Evolutionary conservation across 768 basidiomycete genomes (phyloP).

Genomic region (Russula earlei): DNA sequence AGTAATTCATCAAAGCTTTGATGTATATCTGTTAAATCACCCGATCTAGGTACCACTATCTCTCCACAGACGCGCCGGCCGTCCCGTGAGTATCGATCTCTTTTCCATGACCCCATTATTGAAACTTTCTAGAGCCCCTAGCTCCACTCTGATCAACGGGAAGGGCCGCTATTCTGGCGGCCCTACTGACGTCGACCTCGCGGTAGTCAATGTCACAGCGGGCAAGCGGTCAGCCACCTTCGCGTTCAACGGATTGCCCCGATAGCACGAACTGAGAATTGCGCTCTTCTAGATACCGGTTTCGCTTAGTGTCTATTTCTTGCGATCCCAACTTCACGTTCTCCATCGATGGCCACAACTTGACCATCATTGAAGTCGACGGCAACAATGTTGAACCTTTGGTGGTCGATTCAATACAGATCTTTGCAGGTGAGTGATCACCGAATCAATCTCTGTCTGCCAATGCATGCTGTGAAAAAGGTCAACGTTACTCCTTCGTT

Average conservation of each 20-base stretch:
- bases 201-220: constrained; percentile 15
- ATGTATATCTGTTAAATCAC: neutral
- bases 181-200: constrained; percentile 3
- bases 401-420: constrained; percentile 17
- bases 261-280: neutral
- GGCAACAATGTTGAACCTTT: constrained; percentile 17
- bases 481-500: constrained; percentile 21
- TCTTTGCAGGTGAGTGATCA: constrained; percentile 12
- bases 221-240: constrained; percentile 15
- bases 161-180: constrained; percentile 17
- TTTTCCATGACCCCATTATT: neutral
- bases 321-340: constrained; percentile 19
- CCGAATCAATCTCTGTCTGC: neutral
- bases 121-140: neutral
- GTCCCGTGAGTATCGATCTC: neutral
- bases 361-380: constrained; percentile 22
- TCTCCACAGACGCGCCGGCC: constrained; percentile 4
- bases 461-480: neutral
- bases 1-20: neutral
- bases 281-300: constrained; percentile 7
- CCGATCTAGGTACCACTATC: constrained; percentile 13
- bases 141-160: constrained; percentile 21
- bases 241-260: neutral
- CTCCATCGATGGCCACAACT: constrained; percentile 16
- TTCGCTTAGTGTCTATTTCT: constrained; percentile 17